Evolutionary conservation across 148 eudicot genomes (phyloP).

Genomic region (Fallopia convolvulus): DNA sequence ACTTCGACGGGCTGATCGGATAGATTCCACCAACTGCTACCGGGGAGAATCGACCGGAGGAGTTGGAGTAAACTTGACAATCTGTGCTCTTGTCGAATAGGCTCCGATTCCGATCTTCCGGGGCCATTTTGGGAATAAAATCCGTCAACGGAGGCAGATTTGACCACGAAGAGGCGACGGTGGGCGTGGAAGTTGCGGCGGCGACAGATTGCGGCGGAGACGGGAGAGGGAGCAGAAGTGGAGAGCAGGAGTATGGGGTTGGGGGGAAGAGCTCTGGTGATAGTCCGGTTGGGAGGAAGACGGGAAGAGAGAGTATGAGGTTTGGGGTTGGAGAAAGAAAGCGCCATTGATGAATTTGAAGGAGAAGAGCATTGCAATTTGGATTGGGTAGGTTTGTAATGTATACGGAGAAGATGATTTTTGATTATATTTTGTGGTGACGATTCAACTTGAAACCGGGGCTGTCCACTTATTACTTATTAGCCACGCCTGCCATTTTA

Average conservation of each 20-base stretch:
- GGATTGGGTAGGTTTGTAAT: not conserved
- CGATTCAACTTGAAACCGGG: not conserved
- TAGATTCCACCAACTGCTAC: slow-evolving; percentile 86
- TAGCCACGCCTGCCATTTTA: not conserved
- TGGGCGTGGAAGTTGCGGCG: not conserved
- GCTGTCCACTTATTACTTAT: not conserved
- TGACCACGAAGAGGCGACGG: slow-evolving; percentile 14
- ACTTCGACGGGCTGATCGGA: slow-evolving; percentile 40
- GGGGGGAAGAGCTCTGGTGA: slow-evolving; percentile 1
- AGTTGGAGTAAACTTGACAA: slow-evolving; percentile 26
- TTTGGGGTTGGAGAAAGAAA: slow-evolving; percentile 20
- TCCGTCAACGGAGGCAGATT: slow-evolving; percentile 49
- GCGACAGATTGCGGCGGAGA: slow-evolving; percentile 5
- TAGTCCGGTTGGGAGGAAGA: slow-evolving; percentile 13
- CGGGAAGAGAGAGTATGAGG: slow-evolving; percentile 11
- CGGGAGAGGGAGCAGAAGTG: not conserved
- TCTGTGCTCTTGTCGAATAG: slow-evolving; percentile 21
- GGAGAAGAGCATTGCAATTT: not conserved
- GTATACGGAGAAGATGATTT: not conserved
- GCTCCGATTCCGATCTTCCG: slow-evolving; percentile 3
- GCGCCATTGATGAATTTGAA: slow-evolving; percentile 31
- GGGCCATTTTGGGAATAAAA: slow-evolving; percentile 12
- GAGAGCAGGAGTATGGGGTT: slow-evolving; percentile 12
- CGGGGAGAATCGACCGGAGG: slow-evolving; percentile 51
- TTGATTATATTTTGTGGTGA: not conserved